Percentiles rank a stretch among this genome's conserved stretches.
These are phyloP conservation scores for Kuraishia ogatae DNA, from an alignment of 805 yeast genomes.

Conservation along the genomic window DNA sequence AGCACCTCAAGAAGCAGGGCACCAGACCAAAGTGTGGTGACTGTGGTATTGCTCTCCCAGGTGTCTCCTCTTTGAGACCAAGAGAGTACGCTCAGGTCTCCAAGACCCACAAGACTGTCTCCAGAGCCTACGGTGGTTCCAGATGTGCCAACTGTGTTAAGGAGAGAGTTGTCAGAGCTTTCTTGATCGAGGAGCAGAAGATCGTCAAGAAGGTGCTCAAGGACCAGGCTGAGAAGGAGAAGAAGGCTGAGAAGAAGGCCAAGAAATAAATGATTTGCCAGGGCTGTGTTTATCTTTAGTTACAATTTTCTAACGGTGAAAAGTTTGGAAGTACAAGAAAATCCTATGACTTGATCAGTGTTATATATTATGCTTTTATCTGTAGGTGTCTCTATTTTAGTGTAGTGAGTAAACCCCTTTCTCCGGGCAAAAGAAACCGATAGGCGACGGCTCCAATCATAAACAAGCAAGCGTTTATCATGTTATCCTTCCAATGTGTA, in stretches of 20 bases:
- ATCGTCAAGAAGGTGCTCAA: slow-evolving; percentile 98
- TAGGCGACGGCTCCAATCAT: too few species aligned
- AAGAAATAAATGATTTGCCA: slow-evolving; percentile 15
- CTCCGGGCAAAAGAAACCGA: too few species aligned
- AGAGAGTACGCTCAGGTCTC: slow-evolving; percentile 93
- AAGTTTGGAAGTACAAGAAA: background rate
- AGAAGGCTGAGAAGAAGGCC: slow-evolving; percentile 40
- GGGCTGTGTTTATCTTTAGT: background rate
- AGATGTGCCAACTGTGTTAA: slow-evolving; percentile 98
- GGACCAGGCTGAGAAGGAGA: slow-evolving; percentile 89
- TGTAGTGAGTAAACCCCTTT: too few species aligned
- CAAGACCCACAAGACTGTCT: slow-evolving; percentile 95
- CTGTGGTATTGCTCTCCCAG: slow-evolving; percentile 61
- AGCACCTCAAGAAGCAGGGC: slow-evolving; percentile 90
- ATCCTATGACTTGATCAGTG: background rate
- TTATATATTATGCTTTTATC: too few species aligned
- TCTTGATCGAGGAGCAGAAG: slow-evolving; percentile 99
- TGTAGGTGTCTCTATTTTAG: background rate
- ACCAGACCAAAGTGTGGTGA: slow-evolving; percentile 87
- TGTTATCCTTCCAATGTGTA: too few species aligned
- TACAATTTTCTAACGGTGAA: background rate
- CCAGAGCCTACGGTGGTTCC: slow-evolving; percentile 99
- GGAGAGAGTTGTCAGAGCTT: slow-evolving; percentile 99
- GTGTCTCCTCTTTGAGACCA: slow-evolving; percentile 93
- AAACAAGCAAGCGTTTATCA: too few species aligned